Evolutionary conservation across 495 filamentous ascomycete genomes (phyloP).

Genomic region (Chlorociboria aeruginascens): DNA sequence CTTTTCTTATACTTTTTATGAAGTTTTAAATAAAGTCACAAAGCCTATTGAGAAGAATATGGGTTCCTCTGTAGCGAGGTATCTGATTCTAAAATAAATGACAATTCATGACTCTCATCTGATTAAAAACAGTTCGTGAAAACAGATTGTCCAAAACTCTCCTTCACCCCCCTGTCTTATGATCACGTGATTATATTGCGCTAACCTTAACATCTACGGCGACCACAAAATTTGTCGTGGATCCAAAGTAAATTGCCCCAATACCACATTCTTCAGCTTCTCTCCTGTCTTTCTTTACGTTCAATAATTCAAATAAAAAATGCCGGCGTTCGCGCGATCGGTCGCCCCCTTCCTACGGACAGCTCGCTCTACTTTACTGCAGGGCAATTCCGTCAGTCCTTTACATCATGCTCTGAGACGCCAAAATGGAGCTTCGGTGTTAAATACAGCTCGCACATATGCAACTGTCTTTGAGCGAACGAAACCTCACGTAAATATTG

Average conservation of each 20-base stretch:
- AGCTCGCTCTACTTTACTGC: slow-evolving; percentile 49
- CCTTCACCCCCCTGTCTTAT: too few relatives aligned
- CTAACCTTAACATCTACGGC: too few relatives aligned
- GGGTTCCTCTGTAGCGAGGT: too few relatives aligned
- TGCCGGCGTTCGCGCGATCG: slow-evolving; percentile 41
- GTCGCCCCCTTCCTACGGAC: slow-evolving; percentile 58
- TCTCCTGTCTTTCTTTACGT: slow-evolving; percentile 4
- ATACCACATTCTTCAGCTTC: slow-evolving; percentile 2
- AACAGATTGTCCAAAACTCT: too few relatives aligned
- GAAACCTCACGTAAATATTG: slow-evolving; percentile 98
- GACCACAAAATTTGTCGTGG: not conserved
- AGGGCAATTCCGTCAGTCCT: slow-evolving; percentile 51
- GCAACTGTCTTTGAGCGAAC: slow-evolving; percentile 74
- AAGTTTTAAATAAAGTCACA: too few relatives aligned
- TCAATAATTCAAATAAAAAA: slow-evolving; percentile 11
- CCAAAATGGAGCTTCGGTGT: slow-evolving; percentile 54
- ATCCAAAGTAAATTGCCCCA: not conserved
- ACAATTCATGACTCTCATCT: too few relatives aligned
- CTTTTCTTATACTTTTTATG: too few relatives aligned
- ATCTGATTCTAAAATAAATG: too few relatives aligned
- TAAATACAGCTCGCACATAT: slow-evolving; percentile 57
- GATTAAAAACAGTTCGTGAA: too few relatives aligned
- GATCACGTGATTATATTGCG: too few relatives aligned
- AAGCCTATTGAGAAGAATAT: too few relatives aligned
- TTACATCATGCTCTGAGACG: slow-evolving; percentile 45